Evolutionary conservation across 306 rosid genomes (phyloP).

Genomic region (Cajanus cajan): DNA sequence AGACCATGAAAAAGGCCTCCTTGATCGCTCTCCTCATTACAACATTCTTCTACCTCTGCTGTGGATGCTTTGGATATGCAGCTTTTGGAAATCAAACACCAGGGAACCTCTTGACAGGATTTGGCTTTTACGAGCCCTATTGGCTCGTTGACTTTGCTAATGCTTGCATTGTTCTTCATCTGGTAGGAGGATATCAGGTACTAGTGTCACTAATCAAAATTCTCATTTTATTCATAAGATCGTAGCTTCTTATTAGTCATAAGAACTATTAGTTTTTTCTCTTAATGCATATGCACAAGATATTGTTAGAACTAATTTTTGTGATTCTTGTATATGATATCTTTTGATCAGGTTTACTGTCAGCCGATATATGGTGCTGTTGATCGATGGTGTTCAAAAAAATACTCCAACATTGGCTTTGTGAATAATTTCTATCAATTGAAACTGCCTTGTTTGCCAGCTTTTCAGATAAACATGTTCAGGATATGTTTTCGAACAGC

Average conservation of each 20-base stretch:
- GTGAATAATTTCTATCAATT: constrained; percentile 50
- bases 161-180: constrained; percentile 78
- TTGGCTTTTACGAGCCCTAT: constrained; percentile 77
- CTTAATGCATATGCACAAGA: background rate
- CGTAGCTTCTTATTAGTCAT: background rate
- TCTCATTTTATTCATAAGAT: background rate
- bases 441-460: constrained; percentile 54
- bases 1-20: constrained; percentile 84
- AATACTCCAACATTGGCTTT: constrained; percentile 54
- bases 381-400: constrained; percentile 63
- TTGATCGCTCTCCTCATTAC: constrained; percentile 49
- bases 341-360: constrained; percentile 50
- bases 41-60: constrained; percentile 84
- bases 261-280: background rate
- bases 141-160: constrained; percentile 90
- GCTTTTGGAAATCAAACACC: constrained; percentile 85
- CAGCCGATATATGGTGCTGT: constrained; percentile 61
- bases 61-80: constrained; percentile 86
- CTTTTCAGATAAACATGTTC: constrained; percentile 43
- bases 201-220: background rate
- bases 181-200: constrained; percentile 98
- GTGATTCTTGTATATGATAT: background rate
- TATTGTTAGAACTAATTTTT: background rate
- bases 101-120: constrained; percentile 82
- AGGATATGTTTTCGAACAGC: constrained; percentile 69